A percentile compares a stretch with the other conserved stretches of the same genome.
Conservation (phyloP, 2,329 filamentous ascomycete genomes). For the Fusarium penzigii region DNA sequence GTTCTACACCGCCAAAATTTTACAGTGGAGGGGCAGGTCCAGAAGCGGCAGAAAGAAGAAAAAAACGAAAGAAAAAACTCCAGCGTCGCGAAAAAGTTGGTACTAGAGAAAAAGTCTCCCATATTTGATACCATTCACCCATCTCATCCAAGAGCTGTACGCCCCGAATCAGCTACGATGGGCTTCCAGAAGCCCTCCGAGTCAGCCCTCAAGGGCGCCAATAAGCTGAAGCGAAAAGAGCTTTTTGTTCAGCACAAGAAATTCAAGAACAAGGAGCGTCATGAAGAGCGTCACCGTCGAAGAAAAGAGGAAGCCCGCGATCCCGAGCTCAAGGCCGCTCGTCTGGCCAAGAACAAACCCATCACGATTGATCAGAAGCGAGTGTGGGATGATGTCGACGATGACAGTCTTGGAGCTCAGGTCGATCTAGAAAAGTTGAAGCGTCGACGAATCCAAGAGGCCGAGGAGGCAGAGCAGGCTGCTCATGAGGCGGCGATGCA, state of each 20-base stretch:
- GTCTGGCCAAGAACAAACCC: slow-evolving; percentile 77
- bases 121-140: too few relatives aligned
- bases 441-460: slow-evolving; percentile 55
- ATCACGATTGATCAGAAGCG: slow-evolving; percentile 84
- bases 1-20: slow-evolving; percentile 39
- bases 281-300: slow-evolving; percentile 74
- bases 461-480: slow-evolving; percentile 51
- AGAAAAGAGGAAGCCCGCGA: slow-evolving; percentile 86
- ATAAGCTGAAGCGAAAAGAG: slow-evolving; percentile 78
- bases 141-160: too few relatives aligned
- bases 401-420: slow-evolving; percentile 55
- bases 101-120: too few relatives aligned
- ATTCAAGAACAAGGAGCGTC: slow-evolving; percentile 69
- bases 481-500: slow-evolving; percentile 44
- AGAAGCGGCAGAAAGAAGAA: neutral
- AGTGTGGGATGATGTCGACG: slow-evolving; percentile 80
- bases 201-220: slow-evolving; percentile 55
- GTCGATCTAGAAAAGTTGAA: slow-evolving; percentile 63
- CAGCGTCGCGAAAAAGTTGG: neutral
- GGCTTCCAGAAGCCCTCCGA: slow-evolving; percentile 37
- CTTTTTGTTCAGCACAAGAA: slow-evolving; percentile 82
- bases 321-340: slow-evolving; percentile 70
- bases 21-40: neutral
- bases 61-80: too few relatives aligned
- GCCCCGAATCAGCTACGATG: slow-evolving; percentile 23